Percentiles rank a stretch among this genome's conserved stretches.
Evolutionary conservation across 2,329 filamentous ascomycete genomes (phyloP).

Genomic region (Kalmusia sp.): DNA sequence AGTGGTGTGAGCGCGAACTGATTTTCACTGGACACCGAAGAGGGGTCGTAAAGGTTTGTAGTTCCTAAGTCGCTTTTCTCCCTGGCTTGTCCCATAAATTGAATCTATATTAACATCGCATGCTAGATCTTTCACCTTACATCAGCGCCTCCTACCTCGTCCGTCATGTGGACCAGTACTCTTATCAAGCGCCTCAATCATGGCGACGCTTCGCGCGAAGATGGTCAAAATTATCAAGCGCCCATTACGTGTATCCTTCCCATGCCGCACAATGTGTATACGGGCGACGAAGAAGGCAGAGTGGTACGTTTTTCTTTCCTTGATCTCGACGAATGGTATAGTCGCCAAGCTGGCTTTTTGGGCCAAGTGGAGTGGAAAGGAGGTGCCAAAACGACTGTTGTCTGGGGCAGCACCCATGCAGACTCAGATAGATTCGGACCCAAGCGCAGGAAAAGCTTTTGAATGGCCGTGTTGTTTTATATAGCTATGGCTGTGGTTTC

Average conservation of each 20-base stretch:
- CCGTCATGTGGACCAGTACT: conserved; percentile 72
- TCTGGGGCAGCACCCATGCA: conserved; percentile 4
- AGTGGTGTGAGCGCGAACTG: conserved; percentile 87
- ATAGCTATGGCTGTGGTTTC: neutral
- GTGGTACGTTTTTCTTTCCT: conserved; percentile 57
- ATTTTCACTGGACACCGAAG: conserved; percentile 87
- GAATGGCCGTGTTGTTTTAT: neutral
- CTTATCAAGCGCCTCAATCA: conserved; percentile 85
- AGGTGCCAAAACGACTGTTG: conserved; percentile 9
- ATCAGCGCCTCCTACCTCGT: conserved; percentile 57
- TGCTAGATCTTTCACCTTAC: conserved; percentile 63
- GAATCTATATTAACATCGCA: no score
- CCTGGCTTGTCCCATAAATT: no score
- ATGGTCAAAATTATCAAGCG: conserved; percentile 62
- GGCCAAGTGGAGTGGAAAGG: conserved; percentile 22
- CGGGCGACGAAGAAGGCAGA: conserved; percentile 89
- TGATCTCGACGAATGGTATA: conserved; percentile 13
- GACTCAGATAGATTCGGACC: neutral
- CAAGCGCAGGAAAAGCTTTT: neutral
- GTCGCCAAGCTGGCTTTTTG: conserved; percentile 11
- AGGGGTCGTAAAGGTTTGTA: conserved; percentile 75
- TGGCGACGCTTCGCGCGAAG: conserved; percentile 70
- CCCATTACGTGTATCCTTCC: conserved; percentile 87
- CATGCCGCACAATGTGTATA: conserved; percentile 84
- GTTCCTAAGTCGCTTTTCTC: neutral